These are phyloP conservation scores for Fusarium virguliforme DNA, from an alignment of 2,329 filamentous ascomycete species.

Conservation along the genomic window DNA sequence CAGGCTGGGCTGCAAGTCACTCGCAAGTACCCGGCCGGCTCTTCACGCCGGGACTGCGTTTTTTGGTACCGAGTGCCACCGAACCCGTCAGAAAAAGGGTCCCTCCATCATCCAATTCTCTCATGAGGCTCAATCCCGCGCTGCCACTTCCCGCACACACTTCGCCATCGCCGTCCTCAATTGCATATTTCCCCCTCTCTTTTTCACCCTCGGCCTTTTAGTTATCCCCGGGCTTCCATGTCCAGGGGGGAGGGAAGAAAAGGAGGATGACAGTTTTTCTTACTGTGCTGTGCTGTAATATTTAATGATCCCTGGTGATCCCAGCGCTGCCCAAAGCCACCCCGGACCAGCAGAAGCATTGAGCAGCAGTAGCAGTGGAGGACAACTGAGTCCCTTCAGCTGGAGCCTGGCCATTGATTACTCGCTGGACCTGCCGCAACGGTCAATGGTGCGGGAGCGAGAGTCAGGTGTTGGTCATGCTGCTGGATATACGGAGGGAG, in stretches of 20 bases:
- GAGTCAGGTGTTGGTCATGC: conserved; percentile 36
- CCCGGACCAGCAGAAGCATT: conserved; percentile 33
- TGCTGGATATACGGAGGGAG: conserved; percentile 21
- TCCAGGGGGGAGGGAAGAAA: background rate
- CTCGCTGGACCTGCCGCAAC: conserved; percentile 27
- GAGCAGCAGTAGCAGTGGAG: conserved; percentile 14
- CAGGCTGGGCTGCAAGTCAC: conserved; percentile 29
- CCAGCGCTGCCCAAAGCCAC: conserved; percentile 44
- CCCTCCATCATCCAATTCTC: background rate
- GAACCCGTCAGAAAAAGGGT: conserved; percentile 9
- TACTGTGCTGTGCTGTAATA: conserved; percentile 9
- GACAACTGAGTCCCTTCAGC: conserved; percentile 29
- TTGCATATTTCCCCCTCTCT: conserved; percentile 36
- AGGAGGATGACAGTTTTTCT: conserved; percentile 4
- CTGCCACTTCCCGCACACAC: conserved; percentile 15
- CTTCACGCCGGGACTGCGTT: background rate
- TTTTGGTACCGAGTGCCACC: conserved; percentile 12
- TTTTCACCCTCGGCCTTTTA: conserved; percentile 33
- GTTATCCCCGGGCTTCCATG: conserved; percentile 33
- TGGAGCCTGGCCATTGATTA: conserved; percentile 14
- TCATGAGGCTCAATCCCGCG: conserved; percentile 35
- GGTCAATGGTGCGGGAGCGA: conserved; percentile 29
- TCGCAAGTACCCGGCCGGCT: conserved; percentile 26
- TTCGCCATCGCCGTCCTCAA: conserved; percentile 43
- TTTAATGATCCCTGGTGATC: conserved; percentile 35